Conservation (phyloP, 2,329 filamentous ascomycete genomes). For the Alternaria conjuncta region DNA sequence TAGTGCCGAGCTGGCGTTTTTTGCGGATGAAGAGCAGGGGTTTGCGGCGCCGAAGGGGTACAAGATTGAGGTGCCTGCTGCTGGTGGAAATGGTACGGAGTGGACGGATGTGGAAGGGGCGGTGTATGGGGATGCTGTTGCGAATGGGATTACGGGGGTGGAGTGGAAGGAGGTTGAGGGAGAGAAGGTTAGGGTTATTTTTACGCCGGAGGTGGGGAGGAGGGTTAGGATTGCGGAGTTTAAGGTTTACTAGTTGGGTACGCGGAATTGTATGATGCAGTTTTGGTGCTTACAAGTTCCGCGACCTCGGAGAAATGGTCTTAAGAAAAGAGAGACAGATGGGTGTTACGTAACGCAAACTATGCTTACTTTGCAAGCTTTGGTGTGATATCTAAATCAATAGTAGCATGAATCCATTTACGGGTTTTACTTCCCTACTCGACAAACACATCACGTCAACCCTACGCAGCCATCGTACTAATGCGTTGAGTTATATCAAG, state of each 20-base stretch:
- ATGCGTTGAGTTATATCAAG: neutral
- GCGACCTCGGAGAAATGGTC: too few relatives aligned
- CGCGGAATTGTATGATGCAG: too few relatives aligned
- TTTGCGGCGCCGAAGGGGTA: conserved; percentile 42
- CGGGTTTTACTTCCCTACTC: too few relatives aligned
- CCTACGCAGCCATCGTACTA: too few relatives aligned
- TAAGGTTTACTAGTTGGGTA: conserved; percentile 41
- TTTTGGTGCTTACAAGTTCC: too few relatives aligned
- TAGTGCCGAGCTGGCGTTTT: conserved; percentile 49
- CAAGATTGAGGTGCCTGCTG: conserved; percentile 32
- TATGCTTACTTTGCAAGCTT: too few relatives aligned
- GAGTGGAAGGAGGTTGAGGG: conserved; percentile 37
- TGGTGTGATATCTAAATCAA: too few relatives aligned
- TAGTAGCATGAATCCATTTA: too few relatives aligned
- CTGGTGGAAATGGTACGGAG: conserved; percentile 6
- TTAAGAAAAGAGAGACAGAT: too few relatives aligned
- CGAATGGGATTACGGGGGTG: conserved; percentile 48
- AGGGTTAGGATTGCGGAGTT: conserved; percentile 49
- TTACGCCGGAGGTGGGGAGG: conserved; percentile 39
- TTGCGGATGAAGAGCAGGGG: conserved; percentile 33
- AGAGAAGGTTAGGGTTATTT: conserved; percentile 39
- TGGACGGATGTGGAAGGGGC: conserved; percentile 40
- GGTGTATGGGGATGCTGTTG: conserved; percentile 30
- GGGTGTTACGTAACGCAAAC: too few relatives aligned
- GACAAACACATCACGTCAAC: too few relatives aligned